Base-by-base conservation (phyloP, 129 eudicot species). In the Glebionis coronaria region DNA sequence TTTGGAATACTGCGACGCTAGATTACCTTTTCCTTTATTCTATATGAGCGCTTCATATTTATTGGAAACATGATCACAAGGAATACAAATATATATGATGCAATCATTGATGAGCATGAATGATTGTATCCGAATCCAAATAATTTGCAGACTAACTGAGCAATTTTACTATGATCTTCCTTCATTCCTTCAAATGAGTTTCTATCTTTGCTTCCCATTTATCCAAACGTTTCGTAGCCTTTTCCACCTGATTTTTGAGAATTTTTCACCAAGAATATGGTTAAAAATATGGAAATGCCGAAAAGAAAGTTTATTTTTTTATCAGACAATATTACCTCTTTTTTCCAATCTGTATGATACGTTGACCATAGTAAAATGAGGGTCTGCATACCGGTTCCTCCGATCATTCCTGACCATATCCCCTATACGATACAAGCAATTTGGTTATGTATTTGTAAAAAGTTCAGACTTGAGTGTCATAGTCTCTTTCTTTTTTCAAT, bases 381-480 rank as follows among this genome's bases (percentile, higher is more conserved):
- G 1, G 94, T 88, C 58, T 91, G 97, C 88, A 91, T 85, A 29
- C 77, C 47, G 0, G 94, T 88, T 40, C 96, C 97, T 67, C 96
- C 96, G 0, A 91, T 80, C 97, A 91, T 88, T 20, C 96, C 97
- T 1, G 84, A 60, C 97, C 97, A 91, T 65, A 91, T 88, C 60
- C 98, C 98, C 96, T 91, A 16, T 23, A 52, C 7, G 44, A 54
- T 12, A 9, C 18, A 14, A 23, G 2, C 25, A 23, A 23, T 23
- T 23, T 23, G 25, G 25, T 2, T 23, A 11, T 18, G 25, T 2
- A 15, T 23, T 23, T 23, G 25, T 23, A 2, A 23, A 23, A 61
- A 1, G 10, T 61, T 40, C 25, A 23, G 25, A 23, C 25, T 23
- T 23, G 25, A 3, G n/a, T 61, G 49, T 20, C 25, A 23, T 23